Conservation (phyloP, 225 moss, liverwort and hornwort genomes). For the Sphagnum tenellum region DNA sequence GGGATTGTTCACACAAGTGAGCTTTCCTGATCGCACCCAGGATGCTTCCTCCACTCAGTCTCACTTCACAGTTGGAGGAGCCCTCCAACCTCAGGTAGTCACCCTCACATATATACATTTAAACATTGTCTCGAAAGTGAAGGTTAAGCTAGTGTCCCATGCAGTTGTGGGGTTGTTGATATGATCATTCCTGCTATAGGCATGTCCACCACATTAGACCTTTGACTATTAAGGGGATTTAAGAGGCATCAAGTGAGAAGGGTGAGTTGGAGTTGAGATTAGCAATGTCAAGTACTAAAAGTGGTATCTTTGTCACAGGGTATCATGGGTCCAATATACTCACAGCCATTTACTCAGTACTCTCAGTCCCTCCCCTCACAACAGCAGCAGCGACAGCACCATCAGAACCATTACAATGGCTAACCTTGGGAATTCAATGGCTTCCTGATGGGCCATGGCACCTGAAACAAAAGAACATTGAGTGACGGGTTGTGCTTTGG, state of each 20-base stretch:
- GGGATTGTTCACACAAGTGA: slow-evolving; percentile 57
- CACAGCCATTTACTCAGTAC: slow-evolving; percentile 61
- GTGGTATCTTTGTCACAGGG: slow-evolving; percentile 15
- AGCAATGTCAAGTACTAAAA: background rate
- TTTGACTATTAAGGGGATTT: background rate
- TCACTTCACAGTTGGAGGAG: slow-evolving; percentile 46
- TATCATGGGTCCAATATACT: slow-evolving; percentile 50
- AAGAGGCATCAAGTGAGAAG: background rate
- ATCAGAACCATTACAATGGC: slow-evolving; percentile 54
- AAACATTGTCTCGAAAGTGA: background rate
- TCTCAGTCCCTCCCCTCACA: slow-evolving; percentile 33
- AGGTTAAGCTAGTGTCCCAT: background rate
- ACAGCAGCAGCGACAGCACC: slow-evolving; percentile 31
- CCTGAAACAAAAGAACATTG: background rate
- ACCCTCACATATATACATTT: background rate
- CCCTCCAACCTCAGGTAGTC: slow-evolving; percentile 50
- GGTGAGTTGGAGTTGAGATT: background rate
- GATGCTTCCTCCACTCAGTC: slow-evolving; percentile 48
- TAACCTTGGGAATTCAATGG: slow-evolving; percentile 9
- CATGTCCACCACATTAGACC: background rate
- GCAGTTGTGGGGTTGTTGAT: no score
- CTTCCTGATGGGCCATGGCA: background rate
- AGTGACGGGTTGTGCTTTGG: no score
- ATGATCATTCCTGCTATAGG: no score
- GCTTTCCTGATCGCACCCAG: slow-evolving; percentile 44